phyloP scores from a whole-genome alignment of 305 asterid species.

The Solanum hybrid region DNA sequence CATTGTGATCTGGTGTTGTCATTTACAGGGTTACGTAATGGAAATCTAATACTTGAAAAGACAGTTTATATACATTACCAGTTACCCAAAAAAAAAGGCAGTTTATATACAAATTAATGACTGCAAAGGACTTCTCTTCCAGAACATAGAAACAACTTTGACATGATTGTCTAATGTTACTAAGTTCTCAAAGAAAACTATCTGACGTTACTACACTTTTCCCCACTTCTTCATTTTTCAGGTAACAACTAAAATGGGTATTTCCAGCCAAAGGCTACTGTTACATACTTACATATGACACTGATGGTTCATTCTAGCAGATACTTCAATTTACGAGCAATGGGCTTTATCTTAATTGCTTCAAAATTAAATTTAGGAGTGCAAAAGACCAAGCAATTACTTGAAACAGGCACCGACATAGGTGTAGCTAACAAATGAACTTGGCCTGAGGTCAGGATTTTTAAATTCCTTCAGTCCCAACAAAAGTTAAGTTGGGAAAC shows the following conservation, averaged over 20 bases:
- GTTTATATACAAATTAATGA: background rate
- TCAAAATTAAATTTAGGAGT: background rate
- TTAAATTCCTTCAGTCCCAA: background rate
- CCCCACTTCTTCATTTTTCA: background rate
- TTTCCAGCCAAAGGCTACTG: background rate
- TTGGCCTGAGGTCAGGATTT: background rate
- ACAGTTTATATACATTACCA: background rate
- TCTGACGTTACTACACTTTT: background rate
- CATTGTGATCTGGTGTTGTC: background rate
- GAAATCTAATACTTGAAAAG: background rate
- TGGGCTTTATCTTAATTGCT: background rate
- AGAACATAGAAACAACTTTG: background rate
- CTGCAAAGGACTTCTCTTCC: background rate
- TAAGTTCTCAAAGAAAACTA: background rate
- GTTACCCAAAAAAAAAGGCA: background rate
- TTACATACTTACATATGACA: background rate
- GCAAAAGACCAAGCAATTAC: background rate
- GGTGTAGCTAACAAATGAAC: background rate
- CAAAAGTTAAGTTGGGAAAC: background rate
- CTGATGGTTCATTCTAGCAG: background rate
- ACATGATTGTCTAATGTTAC: background rate
- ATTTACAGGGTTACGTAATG: background rate
- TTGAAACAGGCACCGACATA: background rate
- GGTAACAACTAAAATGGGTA: background rate
- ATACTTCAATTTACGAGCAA: background rate